Evolutionary conservation across 371 early-diverging fungal genomes (phyloP).

Genomic region (Fennellomyces sp.): DNA sequence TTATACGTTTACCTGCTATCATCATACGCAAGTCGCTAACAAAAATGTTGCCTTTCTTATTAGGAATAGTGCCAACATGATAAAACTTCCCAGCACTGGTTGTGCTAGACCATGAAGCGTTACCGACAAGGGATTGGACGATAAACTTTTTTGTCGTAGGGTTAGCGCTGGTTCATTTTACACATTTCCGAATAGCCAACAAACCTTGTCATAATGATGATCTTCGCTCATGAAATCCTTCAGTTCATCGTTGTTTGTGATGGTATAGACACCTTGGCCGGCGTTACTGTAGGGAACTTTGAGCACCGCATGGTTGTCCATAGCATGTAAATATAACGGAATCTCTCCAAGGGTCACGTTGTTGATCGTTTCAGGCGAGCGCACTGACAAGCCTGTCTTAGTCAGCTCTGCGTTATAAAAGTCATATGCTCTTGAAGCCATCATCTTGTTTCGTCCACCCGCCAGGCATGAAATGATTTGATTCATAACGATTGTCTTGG

Average conservation of each 20-base stretch:
- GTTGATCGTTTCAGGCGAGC: slow-evolving; percentile 90
- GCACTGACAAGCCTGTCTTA: slow-evolving; percentile 72
- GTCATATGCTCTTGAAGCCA: slow-evolving; percentile 94
- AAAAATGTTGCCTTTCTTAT: slow-evolving; percentile 86
- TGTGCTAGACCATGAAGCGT: slow-evolving; percentile 88
- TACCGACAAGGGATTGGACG: slow-evolving; percentile 92
- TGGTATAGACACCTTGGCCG: slow-evolving; percentile 94
- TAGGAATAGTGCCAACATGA: slow-evolving; percentile 93
- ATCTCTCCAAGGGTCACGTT: slow-evolving; percentile 88
- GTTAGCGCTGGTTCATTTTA: not conserved
- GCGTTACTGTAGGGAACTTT: slow-evolving; percentile 95
- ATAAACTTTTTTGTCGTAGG: slow-evolving; percentile 60
- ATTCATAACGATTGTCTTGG: slow-evolving; percentile 88
- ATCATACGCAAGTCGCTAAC: slow-evolving; percentile 91
- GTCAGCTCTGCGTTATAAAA: slow-evolving; percentile 85
- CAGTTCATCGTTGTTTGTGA: slow-evolving; percentile 81
- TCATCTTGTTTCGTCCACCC: slow-evolving; percentile 95
- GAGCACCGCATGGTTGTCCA: slow-evolving; percentile 92
- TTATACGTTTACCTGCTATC: slow-evolving; percentile 73
- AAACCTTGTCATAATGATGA: slow-evolving; percentile 88
- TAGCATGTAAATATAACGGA: slow-evolving; percentile 83
- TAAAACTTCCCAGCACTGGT: slow-evolving; percentile 83
- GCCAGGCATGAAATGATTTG: slow-evolving; percentile 89
- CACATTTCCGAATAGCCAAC: not conserved
- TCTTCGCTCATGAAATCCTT: slow-evolving; percentile 76